phyloP scores from a whole-genome alignment of 140 eudicot species.

The Oenanthe javanica region DNA sequence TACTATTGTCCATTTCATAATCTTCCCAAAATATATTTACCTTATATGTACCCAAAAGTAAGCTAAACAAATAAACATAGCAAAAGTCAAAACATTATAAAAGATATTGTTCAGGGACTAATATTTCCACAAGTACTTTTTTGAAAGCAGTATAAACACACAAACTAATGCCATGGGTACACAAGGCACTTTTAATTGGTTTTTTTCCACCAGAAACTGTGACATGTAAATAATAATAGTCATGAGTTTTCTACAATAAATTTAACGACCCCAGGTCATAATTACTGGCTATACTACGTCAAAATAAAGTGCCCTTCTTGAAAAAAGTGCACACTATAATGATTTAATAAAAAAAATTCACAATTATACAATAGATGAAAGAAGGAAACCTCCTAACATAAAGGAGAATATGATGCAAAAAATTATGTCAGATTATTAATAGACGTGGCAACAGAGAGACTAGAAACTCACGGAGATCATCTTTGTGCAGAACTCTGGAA shows the following conservation, averaged over 20 bases:
- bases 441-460: neutral
- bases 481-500: slow-evolving; percentile 32
- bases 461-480: slow-evolving; percentile 33
- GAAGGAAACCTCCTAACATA: neutral
- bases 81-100: no score
- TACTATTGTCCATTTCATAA: neutral
- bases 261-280: neutral
- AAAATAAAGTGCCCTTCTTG: neutral
- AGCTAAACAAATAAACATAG: no score
- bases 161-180: no score
- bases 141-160: neutral
- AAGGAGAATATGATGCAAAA: neutral
- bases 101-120: neutral
- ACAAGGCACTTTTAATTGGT: no score
- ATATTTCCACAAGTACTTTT: neutral
- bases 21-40: no score
- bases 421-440: neutral
- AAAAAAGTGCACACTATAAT: neutral
- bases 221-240: no score
- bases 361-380: neutral
- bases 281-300: neutral
- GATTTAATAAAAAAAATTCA: neutral
- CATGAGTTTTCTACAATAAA: neutral
- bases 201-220: no score
- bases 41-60: no score